These are phyloP conservation scores for Huntiella decipiens DNA, from an alignment of 2,329 filamentous ascomycete species.

Conservation along the genomic window DNA sequence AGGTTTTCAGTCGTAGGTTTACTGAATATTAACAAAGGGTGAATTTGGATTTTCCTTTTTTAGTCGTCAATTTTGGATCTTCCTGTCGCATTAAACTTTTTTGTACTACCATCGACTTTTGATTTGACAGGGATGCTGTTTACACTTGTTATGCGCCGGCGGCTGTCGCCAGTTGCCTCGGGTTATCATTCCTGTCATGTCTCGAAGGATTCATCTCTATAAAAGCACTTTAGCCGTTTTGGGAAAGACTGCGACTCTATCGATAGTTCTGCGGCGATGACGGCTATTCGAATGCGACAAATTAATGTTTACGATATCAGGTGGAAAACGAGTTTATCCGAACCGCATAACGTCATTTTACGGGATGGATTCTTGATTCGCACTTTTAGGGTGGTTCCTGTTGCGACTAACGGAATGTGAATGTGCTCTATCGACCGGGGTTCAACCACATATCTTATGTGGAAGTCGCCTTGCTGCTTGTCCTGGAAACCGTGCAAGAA, in stretches of 20 bases:
- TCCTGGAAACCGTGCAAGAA: no score
- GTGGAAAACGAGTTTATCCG: no score
- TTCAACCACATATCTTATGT: no score
- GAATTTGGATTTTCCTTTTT: neutral
- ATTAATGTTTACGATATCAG: no score
- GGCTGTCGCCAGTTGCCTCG: neutral
- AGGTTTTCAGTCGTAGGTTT: neutral
- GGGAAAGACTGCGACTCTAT: constrained; percentile 1
- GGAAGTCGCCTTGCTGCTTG: no score
- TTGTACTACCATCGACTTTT: constrained; percentile 5
- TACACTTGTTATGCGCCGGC: neutral
- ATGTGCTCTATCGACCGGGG: no score
- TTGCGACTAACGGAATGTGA: no score
- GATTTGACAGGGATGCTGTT: neutral
- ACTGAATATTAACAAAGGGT: neutral
- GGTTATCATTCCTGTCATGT: neutral
- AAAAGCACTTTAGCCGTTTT: constrained; percentile 9
- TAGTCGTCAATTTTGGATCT: no score
- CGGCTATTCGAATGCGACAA: no score
- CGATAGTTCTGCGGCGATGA: neutral
- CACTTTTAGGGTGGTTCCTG: no score
- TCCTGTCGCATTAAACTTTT: neutral
- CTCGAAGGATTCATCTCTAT: neutral
- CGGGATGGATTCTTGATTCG: no score
- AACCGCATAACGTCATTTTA: no score